Evolutionary conservation across 2,329 filamentous ascomycete species (phyloP).

Genomic region (Aspergillus fumigatiaffinis): DNA sequence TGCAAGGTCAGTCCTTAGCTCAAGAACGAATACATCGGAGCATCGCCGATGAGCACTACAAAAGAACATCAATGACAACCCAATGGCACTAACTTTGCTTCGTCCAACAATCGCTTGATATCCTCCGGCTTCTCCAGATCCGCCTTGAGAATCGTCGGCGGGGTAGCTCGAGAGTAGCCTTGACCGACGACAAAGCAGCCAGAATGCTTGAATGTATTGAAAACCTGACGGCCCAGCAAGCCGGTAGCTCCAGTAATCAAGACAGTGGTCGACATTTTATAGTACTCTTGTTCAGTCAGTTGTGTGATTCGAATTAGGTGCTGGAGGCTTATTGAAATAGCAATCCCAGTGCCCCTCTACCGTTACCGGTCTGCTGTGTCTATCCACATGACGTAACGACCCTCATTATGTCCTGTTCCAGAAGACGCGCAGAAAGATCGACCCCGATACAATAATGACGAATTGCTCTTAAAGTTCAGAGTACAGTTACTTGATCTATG

Average conservation of each 20-base stretch:
- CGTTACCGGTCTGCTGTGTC: not conserved
- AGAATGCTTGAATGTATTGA: constrained; percentile 62
- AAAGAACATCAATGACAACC: not conserved
- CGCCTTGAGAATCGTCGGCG: constrained; percentile 60
- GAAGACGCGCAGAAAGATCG: not conserved
- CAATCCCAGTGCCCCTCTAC: not conserved
- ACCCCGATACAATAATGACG: not conserved
- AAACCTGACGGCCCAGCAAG: constrained; percentile 74
- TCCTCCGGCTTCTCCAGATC: constrained; percentile 47
- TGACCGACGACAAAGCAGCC: constrained; percentile 70
- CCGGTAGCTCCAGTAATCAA: constrained; percentile 83
- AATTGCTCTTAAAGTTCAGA: too few relatives aligned
- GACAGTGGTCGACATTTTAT: constrained; percentile 49
- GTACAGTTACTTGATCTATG: too few relatives aligned
- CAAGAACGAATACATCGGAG: not conserved
- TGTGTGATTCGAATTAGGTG: constrained; percentile 3
- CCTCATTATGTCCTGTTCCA: not conserved
- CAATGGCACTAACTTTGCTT: constrained; percentile 46
- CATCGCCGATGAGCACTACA: not conserved
- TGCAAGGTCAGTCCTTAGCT: constrained; percentile 1
- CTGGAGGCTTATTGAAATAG: not conserved
- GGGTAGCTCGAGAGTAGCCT: constrained; percentile 69
- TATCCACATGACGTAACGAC: not conserved
- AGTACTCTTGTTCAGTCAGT: not conserved
- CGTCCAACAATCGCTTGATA: constrained; percentile 46